Percentiles rank a stretch among this genome's conserved stretches.
Conservation (phyloP, 345 rosid species). For the Bretschneidera sinensis region DNA sequence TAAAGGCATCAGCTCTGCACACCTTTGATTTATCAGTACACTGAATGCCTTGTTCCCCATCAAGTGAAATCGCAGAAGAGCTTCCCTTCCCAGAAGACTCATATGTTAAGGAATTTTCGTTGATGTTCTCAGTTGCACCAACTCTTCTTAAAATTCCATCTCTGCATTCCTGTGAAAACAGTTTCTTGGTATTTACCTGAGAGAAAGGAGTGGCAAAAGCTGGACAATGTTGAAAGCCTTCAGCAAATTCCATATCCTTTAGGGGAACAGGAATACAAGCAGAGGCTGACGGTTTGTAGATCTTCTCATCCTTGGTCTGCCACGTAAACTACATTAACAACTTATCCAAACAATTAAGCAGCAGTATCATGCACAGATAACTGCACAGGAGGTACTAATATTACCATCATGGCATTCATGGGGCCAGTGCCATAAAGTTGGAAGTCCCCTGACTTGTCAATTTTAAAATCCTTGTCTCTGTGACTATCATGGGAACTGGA, state of each 20-base stretch:
- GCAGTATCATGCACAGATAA: constrained; percentile 8
- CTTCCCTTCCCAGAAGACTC: constrained; percentile 18
- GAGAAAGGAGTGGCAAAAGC: no score
- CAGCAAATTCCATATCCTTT: background rate
- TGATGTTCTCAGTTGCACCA: constrained; percentile 4
- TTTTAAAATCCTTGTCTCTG: constrained; percentile 8
- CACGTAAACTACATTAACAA: constrained; percentile 10
- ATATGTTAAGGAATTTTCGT: constrained; percentile 7
- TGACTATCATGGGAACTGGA: constrained; percentile 9
- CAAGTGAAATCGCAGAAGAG: constrained; percentile 17
- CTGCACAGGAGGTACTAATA: no score
- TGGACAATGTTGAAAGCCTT: background rate
- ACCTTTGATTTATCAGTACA: constrained; percentile 27
- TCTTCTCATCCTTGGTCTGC: constrained; percentile 17
- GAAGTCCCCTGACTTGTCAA: constrained; percentile 2
- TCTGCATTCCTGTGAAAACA: constrained; percentile 14
- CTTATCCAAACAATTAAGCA: constrained; percentile 5
- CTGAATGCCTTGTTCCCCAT: constrained; percentile 17
- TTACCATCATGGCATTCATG: no score
- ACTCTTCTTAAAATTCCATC: constrained; percentile 16
- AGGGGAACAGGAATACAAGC: constrained; percentile 13
- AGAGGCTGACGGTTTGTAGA: constrained; percentile 8
- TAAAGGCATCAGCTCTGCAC: constrained; percentile 14
- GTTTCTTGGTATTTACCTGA: constrained; percentile 3
- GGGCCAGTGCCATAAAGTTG: background rate